Conservation (phyloP, 2,329 filamentous ascomycete species). For the Drechslera avenae region DNA sequence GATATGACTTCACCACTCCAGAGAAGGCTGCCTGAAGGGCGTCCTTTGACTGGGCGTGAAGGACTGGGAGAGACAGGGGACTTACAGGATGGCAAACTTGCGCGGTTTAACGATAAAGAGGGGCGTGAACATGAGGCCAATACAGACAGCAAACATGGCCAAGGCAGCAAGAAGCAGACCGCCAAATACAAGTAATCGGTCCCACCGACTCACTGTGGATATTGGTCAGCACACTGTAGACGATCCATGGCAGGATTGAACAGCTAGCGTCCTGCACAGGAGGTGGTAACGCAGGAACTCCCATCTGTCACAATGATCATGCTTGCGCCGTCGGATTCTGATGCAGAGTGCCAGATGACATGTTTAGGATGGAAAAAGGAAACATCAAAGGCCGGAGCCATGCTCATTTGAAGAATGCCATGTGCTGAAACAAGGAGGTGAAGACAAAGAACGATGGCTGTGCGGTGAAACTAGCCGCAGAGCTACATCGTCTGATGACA, state of each 20-base stretch:
- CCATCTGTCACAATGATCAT: slow-evolving; percentile 39
- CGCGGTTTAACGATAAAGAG: slow-evolving; percentile 78
- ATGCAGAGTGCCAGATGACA: slow-evolving; percentile 37
- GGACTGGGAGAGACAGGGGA: slow-evolving; percentile 46
- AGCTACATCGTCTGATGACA: slow-evolving; percentile 28
- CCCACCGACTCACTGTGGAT: slow-evolving; percentile 88
- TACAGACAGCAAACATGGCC: slow-evolving; percentile 91
- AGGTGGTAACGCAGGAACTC: slow-evolving; percentile 51
- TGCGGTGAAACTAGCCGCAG: slow-evolving; percentile 35
- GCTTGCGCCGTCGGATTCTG: slow-evolving; percentile 33
- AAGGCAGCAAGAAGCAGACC: slow-evolving; percentile 55
- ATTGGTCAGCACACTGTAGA: slow-evolving; percentile 40
- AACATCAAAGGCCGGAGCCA: slow-evolving; percentile 13
- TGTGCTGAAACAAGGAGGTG: slow-evolving; percentile 16
- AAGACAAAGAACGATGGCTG: slow-evolving; percentile 20
- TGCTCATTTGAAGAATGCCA: slow-evolving; percentile 31
- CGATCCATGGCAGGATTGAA: slow-evolving; percentile 31
- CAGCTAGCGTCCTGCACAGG: slow-evolving; percentile 48
- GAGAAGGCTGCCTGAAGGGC: slow-evolving; percentile 27
- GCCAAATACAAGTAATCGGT: slow-evolving; percentile 88
- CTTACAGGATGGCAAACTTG: slow-evolving; percentile 98
- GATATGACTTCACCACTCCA: slow-evolving; percentile 17
- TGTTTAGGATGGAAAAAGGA: slow-evolving; percentile 12
- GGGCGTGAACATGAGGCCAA: slow-evolving; percentile 76
- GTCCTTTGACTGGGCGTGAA: slow-evolving; percentile 16